Evolutionary conservation across 2,329 filamentous ascomycete species (phyloP).

Genomic region (Talaromyces sp.): DNA sequence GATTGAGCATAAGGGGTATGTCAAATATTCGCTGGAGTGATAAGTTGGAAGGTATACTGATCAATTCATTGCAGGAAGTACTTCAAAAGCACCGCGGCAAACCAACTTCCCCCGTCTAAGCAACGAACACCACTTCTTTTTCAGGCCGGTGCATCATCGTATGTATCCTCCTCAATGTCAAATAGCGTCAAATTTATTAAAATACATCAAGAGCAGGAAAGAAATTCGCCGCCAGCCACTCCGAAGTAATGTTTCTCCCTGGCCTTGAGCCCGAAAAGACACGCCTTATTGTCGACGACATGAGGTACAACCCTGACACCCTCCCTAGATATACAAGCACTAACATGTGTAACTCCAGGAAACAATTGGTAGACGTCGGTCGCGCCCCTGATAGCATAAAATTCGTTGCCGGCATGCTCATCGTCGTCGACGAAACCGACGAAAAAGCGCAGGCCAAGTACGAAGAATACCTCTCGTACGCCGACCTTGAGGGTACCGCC

Average conservation of each 20-base stretch:
- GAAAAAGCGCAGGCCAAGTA: slow-evolving; percentile 45
- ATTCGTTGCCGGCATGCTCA: slow-evolving; percentile 44
- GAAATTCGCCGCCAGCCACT: slow-evolving; percentile 44
- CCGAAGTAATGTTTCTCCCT: slow-evolving; percentile 47
- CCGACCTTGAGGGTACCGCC: slow-evolving; percentile 44
- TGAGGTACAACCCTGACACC: slow-evolving; percentile 20
- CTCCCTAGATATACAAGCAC: background rate
- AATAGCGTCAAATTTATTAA: background rate
- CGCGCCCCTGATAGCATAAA: slow-evolving; percentile 42
- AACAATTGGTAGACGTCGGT: slow-evolving; percentile 37
- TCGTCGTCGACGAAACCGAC: slow-evolving; percentile 46
- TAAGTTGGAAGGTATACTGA: background rate
- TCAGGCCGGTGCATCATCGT: slow-evolving; percentile 46
- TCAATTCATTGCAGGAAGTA: slow-evolving; percentile 6
- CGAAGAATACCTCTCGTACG: slow-evolving; percentile 42
- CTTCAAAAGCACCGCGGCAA: slow-evolving; percentile 38
- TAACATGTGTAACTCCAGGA: slow-evolving; percentile 20
- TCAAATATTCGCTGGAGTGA: slow-evolving; percentile 34
- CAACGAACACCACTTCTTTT: slow-evolving; percentile 50
- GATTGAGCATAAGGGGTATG: slow-evolving; percentile 45
- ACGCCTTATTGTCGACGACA: slow-evolving; percentile 40
- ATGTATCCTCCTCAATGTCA: background rate
- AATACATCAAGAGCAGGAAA: slow-evolving; percentile 35
- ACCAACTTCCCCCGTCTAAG: slow-evolving; percentile 33
- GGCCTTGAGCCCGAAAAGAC: slow-evolving; percentile 45